Conservation (phyloP, 768 basidiomycete species). For the Auricularia sp. region DNA sequence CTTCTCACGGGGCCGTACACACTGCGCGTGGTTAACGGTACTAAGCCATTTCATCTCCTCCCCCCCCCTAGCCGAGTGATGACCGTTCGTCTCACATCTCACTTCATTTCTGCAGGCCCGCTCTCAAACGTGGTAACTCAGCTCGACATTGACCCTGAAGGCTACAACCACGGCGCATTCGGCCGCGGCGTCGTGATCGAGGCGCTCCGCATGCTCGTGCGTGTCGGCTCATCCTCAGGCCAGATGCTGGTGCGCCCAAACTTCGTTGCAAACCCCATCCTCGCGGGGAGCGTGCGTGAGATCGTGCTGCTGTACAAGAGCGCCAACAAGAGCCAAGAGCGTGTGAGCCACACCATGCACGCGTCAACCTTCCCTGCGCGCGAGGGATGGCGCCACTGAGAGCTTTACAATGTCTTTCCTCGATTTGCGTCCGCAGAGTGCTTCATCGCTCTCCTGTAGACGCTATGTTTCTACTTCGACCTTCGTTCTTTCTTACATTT, state of each 20-base stretch:
- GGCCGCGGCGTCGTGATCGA: neutral
- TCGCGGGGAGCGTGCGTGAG: neutral
- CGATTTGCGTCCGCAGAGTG: too few species aligned
- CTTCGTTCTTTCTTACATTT: too few species aligned
- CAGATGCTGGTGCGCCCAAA: neutral
- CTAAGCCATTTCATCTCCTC: neutral
- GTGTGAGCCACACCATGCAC: neutral
- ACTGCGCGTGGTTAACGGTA: neutral
- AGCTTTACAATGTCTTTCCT: too few species aligned
- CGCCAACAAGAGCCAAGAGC: neutral
- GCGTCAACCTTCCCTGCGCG: neutral
- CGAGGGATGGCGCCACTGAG: neutral
- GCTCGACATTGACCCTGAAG: neutral
- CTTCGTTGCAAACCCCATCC: neutral
- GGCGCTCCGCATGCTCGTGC: neutral
- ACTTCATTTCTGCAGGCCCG: neutral
- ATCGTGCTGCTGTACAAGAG: neutral
- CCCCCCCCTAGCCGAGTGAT: neutral
- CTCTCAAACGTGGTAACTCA: neutral
- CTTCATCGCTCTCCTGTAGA: too few species aligned
- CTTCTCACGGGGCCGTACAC: neutral
- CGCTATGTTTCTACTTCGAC: too few species aligned
- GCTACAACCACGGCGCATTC: neutral
- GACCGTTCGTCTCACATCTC: neutral
- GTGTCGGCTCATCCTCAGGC: neutral